phyloP scores from a whole-genome alignment of 1,284 basidiomycete species.

The Papiliotrema nemorosa region DNA sequence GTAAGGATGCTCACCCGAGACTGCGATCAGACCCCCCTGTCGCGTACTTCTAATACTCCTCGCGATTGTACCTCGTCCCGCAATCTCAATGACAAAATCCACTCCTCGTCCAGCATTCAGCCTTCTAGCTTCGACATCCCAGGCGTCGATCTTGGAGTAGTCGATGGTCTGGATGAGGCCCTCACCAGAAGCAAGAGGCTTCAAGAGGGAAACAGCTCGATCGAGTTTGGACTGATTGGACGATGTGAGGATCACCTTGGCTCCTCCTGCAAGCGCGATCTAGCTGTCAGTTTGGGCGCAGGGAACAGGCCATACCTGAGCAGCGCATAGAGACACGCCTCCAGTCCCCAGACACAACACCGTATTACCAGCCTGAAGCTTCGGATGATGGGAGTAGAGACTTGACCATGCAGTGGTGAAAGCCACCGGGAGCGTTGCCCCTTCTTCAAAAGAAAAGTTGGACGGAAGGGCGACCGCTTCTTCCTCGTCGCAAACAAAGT shows the following conservation, averaged over 20 bases:
- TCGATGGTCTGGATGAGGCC: constrained; percentile 35
- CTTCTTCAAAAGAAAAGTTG: constrained; percentile 46
- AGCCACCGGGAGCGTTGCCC: constrained; percentile 46
- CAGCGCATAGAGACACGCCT: constrained; percentile 50
- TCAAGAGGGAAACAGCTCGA: constrained; percentile 28
- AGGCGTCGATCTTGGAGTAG: constrained; percentile 40
- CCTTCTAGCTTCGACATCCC: constrained; percentile 45
- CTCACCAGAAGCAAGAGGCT: constrained; percentile 19
- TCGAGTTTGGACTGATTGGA: constrained; percentile 47
- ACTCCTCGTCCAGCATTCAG: constrained; percentile 39
- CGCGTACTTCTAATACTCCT: constrained; percentile 30
- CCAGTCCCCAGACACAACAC: constrained; percentile 51
- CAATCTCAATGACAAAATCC: constrained; percentile 44
- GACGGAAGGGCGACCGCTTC: constrained; percentile 42
- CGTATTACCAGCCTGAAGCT: constrained; percentile 46
- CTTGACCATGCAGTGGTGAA: constrained; percentile 50
- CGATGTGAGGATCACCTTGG: constrained; percentile 48
- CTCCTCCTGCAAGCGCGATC: constrained; percentile 43
- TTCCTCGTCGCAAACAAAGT: constrained; percentile 33
- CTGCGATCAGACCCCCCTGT: constrained; percentile 32
- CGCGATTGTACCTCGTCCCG: constrained; percentile 34
- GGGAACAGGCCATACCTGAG: constrained; percentile 31
- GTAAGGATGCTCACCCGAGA: constrained; percentile 24
- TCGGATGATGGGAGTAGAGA: constrained; percentile 45
- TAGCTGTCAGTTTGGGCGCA: constrained; percentile 3